These are phyloP conservation scores for Cryptococcus hybrid DNA, from an alignment of 1,284 basidiomycete species.

Conservation along the genomic window DNA sequence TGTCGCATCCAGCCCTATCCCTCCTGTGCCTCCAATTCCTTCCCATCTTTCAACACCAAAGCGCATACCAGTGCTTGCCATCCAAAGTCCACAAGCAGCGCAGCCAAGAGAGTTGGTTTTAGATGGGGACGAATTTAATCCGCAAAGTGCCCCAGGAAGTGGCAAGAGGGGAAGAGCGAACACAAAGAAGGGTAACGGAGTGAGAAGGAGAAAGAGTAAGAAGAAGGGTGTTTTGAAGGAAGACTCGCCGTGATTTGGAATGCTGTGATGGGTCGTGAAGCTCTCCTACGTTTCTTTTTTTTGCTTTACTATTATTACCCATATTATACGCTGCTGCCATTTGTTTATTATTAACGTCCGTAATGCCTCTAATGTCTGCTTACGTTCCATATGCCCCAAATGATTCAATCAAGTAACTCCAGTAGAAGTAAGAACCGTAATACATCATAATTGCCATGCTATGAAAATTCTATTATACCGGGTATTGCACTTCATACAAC, in stretches of 20 bases:
- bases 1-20: conserved; percentile 21
- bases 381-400: neutral
- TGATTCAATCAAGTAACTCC: neutral
- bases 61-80: conserved; percentile 33
- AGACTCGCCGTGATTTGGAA: conserved; percentile 1
- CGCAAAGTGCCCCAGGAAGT: conserved; percentile 27
- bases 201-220: conserved; percentile 16
- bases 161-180: conserved; percentile 16
- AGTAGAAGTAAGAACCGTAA: neutral
- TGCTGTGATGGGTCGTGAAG: neutral
- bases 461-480: neutral
- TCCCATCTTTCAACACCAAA: conserved; percentile 13
- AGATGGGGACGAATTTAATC: conserved; percentile 49
- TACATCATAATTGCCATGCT: neutral
- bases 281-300: neutral
- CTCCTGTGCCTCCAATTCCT: conserved; percentile 39
- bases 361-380: neutral
- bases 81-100: conserved; percentile 44
- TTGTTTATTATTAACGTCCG: neutral
- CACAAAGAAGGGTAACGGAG: conserved; percentile 1
- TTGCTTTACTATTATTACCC: neutral
- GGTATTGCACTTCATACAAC: neutral
- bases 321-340: neutral
- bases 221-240: conserved; percentile 6
- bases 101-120: conserved; percentile 41